phyloP scores from a whole-genome alignment of 345 rosid genomes.

The Eutrema heterophyllum region DNA sequence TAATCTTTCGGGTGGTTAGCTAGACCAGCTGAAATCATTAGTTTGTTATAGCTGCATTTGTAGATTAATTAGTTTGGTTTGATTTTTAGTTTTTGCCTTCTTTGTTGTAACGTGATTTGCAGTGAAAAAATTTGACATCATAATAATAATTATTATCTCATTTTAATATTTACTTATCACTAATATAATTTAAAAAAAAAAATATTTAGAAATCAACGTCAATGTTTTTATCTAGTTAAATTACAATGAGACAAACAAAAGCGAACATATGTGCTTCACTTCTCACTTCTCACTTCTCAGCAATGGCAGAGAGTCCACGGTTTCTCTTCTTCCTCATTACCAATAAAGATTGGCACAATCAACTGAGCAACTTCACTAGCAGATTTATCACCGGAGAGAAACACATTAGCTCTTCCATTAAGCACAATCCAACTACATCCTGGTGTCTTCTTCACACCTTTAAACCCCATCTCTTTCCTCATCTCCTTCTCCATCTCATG shows the following conservation, averaged over 20 bases:
- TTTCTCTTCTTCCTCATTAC: slow-evolving; percentile 11
- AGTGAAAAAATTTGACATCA: no score
- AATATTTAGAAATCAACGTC: no score
- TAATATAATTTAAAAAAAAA: no score
- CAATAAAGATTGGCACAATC: slow-evolving; percentile 31
- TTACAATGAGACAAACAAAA: not conserved
- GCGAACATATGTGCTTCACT: not conserved
- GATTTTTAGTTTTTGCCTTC: no score
- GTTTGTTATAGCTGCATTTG: not conserved
- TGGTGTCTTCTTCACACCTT: slow-evolving; percentile 72
- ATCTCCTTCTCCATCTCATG: slow-evolving; percentile 49
- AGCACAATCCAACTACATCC: slow-evolving; percentile 77
- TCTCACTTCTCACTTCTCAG: not conserved
- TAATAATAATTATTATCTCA: no score
- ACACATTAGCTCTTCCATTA: slow-evolving; percentile 45
- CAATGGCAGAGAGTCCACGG: not conserved
- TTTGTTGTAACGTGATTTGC: no score
- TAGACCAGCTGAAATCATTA: not conserved
- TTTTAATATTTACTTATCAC: no score
- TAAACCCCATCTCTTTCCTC: slow-evolving; percentile 67
- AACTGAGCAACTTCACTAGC: slow-evolving; percentile 32
- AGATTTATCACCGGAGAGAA: slow-evolving; percentile 60
- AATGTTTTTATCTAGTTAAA: not conserved
- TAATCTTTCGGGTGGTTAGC: not conserved
- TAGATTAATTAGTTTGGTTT: not conserved